phyloP scores from a whole-genome alignment of 345 rosid genomes.

The Hevea brasiliensis region DNA sequence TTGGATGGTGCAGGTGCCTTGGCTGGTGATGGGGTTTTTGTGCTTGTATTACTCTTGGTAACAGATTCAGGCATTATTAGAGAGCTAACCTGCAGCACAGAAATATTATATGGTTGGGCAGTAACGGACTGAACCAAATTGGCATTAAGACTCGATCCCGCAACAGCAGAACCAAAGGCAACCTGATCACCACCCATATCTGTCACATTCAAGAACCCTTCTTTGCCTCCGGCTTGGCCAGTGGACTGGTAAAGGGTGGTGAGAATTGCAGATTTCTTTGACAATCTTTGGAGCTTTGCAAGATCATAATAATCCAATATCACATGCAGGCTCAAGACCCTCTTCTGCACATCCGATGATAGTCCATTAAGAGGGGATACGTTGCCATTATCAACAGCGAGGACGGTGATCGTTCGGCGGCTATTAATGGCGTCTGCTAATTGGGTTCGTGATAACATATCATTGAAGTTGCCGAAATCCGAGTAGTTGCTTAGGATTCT shows the following conservation, averaged over 20 bases:
- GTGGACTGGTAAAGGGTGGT: conserved; percentile 39
- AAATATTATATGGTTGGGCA: conserved; percentile 29
- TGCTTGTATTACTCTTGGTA: conserved; percentile 10
- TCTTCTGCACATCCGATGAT: conserved; percentile 5
- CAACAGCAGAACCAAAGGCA: conserved; percentile 28
- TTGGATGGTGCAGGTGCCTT: conserved; percentile 17
- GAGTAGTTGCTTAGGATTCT: conserved; percentile 26
- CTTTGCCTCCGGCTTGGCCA: conserved; percentile 26
- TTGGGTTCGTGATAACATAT: conserved; percentile 23
- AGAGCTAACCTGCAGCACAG: conserved; percentile 39
- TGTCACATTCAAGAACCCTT: conserved; percentile 42
- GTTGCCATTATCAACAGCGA: conserved; percentile 33
- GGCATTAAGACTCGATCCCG: conserved; percentile 17
- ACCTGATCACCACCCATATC: not conserved
- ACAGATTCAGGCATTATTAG: conserved; percentile 21
- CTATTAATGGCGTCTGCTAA: conserved; percentile 30
- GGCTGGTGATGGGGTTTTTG: conserved; percentile 13
- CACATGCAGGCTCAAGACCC: conserved; percentile 33
- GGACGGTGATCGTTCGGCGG: conserved; percentile 36
- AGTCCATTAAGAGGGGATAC: conserved; percentile 14
- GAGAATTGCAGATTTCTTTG: conserved; percentile 17
- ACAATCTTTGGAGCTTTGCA: conserved; percentile 17
- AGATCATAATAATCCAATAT: conserved; percentile 38
- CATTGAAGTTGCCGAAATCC: conserved; percentile 37
- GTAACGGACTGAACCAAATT: conserved; percentile 27